These are phyloP conservation scores for Prunus yedoensis DNA, from an alignment of 331 rosid species.

Conservation along the genomic window DNA sequence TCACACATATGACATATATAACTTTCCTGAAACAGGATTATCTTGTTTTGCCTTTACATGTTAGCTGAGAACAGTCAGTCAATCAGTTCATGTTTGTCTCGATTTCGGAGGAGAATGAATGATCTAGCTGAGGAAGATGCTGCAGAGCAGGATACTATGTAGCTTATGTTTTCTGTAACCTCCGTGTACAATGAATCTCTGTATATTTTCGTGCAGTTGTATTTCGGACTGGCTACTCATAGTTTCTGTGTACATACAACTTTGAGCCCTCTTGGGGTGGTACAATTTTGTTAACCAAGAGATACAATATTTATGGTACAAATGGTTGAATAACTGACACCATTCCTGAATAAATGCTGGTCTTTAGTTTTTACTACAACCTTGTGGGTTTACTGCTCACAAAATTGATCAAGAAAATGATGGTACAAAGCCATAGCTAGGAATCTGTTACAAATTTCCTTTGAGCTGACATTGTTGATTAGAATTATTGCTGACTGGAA, in stretches of 20 bases:
- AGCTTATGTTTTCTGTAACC: not conserved
- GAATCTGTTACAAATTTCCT: too few species aligned
- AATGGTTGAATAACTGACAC: not conserved
- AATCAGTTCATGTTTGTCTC: conserved; percentile 40
- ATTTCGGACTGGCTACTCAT: not conserved
- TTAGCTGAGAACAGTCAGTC: conserved; percentile 55
- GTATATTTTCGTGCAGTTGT: not conserved
- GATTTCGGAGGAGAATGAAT: conserved; percentile 52
- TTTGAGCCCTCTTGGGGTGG: not conserved
- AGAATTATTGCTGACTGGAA: too few species aligned
- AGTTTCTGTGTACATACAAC: too few species aligned
- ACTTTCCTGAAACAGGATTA: conserved; percentile 46
- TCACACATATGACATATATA: not conserved
- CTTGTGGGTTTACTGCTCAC: too few species aligned
- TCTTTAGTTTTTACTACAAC: too few species aligned
- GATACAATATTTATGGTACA: not conserved
- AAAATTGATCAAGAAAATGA: too few species aligned
- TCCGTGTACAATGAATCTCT: not conserved
- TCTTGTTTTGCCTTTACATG: conserved; percentile 76
- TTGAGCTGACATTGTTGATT: too few species aligned
- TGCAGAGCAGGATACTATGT: conserved; percentile 47
- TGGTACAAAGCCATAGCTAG: too few species aligned
- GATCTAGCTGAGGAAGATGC: conserved; percentile 35
- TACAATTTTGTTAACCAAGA: not conserved
- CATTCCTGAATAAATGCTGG: too few species aligned